Conservation (phyloP, 2,329 filamentous ascomycete genomes). For the Neocatenulostroma microsporum region DNA sequence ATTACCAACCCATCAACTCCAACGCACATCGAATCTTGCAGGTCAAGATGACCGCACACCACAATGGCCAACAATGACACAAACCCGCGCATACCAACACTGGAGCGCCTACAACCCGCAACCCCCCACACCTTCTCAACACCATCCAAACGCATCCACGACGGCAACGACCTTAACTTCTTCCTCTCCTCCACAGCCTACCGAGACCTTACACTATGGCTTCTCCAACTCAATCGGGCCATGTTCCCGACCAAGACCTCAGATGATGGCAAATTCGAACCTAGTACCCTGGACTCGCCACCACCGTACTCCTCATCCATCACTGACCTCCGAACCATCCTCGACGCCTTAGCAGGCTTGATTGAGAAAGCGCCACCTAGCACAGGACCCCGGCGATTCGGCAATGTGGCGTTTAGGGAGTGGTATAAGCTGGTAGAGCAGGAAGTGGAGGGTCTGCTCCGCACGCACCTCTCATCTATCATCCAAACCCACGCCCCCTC, state of each 20-base stretch:
- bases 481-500: slow-evolving; percentile 1
- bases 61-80: too few species aligned
- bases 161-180: slow-evolving; percentile 68
- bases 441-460: slow-evolving; percentile 44
- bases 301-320: slow-evolving; percentile 44
- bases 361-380: slow-evolving; percentile 77
- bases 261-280: slow-evolving; percentile 25
- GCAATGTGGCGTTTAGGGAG: slow-evolving; percentile 79
- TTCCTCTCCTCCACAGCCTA: slow-evolving; percentile 81
- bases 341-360: slow-evolving; percentile 57
- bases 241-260: slow-evolving; percentile 64
- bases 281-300: slow-evolving; percentile 41
- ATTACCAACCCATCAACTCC: too few species aligned
- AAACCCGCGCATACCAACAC: too few species aligned
- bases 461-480: slow-evolving; percentile 10
- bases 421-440: slow-evolving; percentile 68
- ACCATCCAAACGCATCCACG: slow-evolving; percentile 76
- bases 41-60: too few species aligned
- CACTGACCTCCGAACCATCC: slow-evolving; percentile 55
- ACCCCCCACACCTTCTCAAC: slow-evolving; percentile 46
- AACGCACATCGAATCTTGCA: too few species aligned
- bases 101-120: slow-evolving; percentile 11
- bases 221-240: slow-evolving; percentile 82
- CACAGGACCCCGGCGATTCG: slow-evolving; percentile 78
- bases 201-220: slow-evolving; percentile 74